phyloP scores from a whole-genome alignment of 2,329 filamentous ascomycete genomes.

The Penicillium hordei region DNA sequence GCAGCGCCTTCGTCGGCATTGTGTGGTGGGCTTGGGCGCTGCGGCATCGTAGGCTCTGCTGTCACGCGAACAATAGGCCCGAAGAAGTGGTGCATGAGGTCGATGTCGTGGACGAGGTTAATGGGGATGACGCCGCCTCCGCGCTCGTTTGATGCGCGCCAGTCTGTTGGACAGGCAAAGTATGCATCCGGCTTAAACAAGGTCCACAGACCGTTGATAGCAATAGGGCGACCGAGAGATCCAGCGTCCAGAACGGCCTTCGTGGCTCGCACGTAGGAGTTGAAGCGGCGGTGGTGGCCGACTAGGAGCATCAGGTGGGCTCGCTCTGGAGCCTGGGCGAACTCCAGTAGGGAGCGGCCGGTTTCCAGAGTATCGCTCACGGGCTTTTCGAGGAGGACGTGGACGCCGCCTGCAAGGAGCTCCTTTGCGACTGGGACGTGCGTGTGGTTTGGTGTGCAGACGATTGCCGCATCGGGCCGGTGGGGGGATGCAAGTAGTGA shows the following conservation, averaged over 20 bases:
- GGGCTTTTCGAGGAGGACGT: constrained; percentile 60
- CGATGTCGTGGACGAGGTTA: constrained; percentile 63
- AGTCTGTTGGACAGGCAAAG: constrained; percentile 50
- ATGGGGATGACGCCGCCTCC: constrained; percentile 57
- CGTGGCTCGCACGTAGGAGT: constrained; percentile 54
- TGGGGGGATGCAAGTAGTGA: constrained; percentile 42
- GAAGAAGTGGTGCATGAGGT: constrained; percentile 58
- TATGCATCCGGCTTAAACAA: constrained; percentile 54
- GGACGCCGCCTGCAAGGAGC: constrained; percentile 50
- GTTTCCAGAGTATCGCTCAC: constrained; percentile 43
- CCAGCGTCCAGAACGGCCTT: constrained; percentile 47
- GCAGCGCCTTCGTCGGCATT: constrained; percentile 59
- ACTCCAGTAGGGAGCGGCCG: constrained; percentile 24
- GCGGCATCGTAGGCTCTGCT: constrained; percentile 49
- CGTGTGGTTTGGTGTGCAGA: constrained; percentile 61
- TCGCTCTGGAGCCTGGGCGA: constrained; percentile 18
- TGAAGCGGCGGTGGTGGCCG: constrained; percentile 62
- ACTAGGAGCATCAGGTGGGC: constrained; percentile 50
- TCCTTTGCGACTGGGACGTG: constrained; percentile 54
- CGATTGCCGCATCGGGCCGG: constrained; percentile 55
- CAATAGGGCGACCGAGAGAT: constrained; percentile 50
- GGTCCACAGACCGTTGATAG: constrained; percentile 58
- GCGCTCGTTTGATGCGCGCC: constrained; percentile 45
- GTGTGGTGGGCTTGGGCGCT: constrained; percentile 41
- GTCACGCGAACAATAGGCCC: constrained; percentile 54